A percentile compares a stretch with the other conserved stretches of the same genome.
Evolutionary conservation across 805 yeast species (phyloP).

Genomic region (Dipodascus albidus): DNA sequence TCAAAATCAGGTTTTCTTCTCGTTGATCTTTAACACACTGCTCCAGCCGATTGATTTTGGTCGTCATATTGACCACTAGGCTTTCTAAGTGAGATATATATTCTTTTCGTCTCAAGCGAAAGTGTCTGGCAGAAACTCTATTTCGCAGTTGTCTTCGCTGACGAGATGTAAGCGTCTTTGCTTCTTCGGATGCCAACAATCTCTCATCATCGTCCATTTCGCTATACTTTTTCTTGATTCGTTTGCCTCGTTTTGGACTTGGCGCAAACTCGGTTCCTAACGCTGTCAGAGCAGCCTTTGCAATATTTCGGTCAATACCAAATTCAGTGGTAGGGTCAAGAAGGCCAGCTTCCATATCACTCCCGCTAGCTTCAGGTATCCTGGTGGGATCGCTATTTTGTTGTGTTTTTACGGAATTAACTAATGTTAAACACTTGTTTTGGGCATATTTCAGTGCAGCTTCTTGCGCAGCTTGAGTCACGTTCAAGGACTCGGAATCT

Average conservation of each 20-base stretch:
- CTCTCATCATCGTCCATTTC: conserved; percentile 22
- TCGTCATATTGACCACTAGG: conserved; percentile 14
- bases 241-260: not conserved
- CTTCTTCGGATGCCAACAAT: conserved; percentile 20
- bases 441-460: not conserved
- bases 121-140: conserved; percentile 23
- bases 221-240: not conserved
- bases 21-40: not conserved
- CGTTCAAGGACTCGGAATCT: not conserved
- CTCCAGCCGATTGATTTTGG: conserved; percentile 14
- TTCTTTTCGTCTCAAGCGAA: conserved; percentile 22
- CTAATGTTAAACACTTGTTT: not conserved
- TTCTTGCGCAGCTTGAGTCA: not conserved
- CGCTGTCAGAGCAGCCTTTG: not conserved
- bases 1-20: not conserved
- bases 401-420: not conserved
- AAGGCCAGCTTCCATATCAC: not conserved
- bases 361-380: not conserved
- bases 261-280: not conserved
- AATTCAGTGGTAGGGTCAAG: not conserved
- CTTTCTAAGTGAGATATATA: conserved; percentile 22
- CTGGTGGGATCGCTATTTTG: not conserved
- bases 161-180: conserved; percentile 18
- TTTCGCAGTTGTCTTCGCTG: conserved; percentile 24
- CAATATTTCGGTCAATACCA: not conserved